Evolutionary conservation across 208 protist genomes (phyloP).

Genomic region (Crithidia thermophila): DNA sequence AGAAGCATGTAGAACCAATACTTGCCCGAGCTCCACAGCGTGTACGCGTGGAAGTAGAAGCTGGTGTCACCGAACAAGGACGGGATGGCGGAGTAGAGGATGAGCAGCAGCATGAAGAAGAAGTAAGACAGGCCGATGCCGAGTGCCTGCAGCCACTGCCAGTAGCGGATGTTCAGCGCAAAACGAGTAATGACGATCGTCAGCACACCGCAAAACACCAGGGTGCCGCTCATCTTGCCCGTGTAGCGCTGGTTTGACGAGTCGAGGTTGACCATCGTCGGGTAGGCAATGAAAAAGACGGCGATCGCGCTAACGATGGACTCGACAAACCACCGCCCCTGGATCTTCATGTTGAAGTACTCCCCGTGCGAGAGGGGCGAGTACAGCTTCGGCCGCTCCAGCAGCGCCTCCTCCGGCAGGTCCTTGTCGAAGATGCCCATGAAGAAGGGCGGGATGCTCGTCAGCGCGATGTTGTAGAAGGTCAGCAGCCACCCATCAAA

Average conservation of each 20-base stretch:
- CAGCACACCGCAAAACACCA: constrained; percentile 72
- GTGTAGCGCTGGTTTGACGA: constrained; percentile 43
- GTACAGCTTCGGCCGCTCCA: constrained; percentile 77
- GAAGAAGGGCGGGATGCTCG: constrained; percentile 88
- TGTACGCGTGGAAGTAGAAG: constrained; percentile 80
- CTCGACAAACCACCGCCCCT: constrained; percentile 67
- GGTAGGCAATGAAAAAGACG: constrained; percentile 73
- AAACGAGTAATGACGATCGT: constrained; percentile 73
- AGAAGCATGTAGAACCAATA: constrained; percentile 85
- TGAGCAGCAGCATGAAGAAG: constrained; percentile 48
- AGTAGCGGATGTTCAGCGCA: constrained; percentile 69
- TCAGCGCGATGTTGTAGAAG: constrained; percentile 91
- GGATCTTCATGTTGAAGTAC: constrained; percentile 71
- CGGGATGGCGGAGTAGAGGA: constrained; percentile 68
- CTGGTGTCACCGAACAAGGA: constrained; percentile 45
- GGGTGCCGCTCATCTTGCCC: constrained; percentile 57
- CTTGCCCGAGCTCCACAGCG: constrained; percentile 55
- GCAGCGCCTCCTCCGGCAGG: constrained; percentile 71
- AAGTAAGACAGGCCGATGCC: constrained; percentile 63
- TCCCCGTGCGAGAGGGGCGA: constrained; percentile 58
- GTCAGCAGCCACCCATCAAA: constrained; percentile 91
- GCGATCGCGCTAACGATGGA: constrained; percentile 56
- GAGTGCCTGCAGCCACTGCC: constrained; percentile 70
- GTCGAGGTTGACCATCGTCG: constrained; percentile 34
- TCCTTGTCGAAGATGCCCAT: constrained; percentile 94